These are phyloP conservation scores for Marchantia polymorpha DNA, from an alignment of 225 moss, liverwort and hornwort genomes.

Conservation along the genomic window DNA sequence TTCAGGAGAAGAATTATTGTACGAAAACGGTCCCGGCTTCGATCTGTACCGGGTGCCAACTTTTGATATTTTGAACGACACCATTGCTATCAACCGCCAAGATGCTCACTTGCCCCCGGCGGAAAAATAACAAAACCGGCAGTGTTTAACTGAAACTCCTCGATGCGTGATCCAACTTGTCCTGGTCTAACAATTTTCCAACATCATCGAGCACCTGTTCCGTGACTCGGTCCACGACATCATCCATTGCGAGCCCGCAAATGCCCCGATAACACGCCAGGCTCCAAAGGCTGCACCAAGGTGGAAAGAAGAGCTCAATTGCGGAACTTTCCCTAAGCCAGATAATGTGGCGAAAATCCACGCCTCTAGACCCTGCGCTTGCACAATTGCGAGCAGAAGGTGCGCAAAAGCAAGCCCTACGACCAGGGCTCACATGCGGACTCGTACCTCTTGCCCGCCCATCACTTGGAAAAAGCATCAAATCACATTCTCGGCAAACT, in stretches of 20 bases:
- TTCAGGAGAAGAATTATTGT: constrained; percentile 27
- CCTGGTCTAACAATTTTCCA: neutral
- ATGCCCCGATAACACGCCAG: neutral
- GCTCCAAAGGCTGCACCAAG: neutral
- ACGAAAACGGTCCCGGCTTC: constrained; percentile 45
- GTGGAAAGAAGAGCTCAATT: constrained; percentile 3
- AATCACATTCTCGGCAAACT: neutral
- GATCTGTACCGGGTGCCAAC: constrained; percentile 76
- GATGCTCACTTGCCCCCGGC: constrained; percentile 1
- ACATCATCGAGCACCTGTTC: neutral
- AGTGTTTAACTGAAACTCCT: neutral
- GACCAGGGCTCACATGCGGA: neutral
- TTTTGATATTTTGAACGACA: constrained; percentile 89
- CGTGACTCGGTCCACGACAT: neutral
- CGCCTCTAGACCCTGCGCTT: neutral
- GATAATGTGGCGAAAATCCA: no score
- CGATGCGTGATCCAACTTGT: neutral
- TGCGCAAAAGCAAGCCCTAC: neutral
- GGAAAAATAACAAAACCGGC: neutral
- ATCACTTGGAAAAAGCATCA: neutral
- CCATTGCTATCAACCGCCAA: constrained; percentile 47
- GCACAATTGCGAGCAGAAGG: neutral
- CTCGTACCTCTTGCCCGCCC: neutral
- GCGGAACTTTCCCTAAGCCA: neutral
- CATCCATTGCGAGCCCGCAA: neutral